Evolutionary conservation across 2,329 filamentous ascomycete species (phyloP).

Genomic region (Diplodia mutila): DNA sequence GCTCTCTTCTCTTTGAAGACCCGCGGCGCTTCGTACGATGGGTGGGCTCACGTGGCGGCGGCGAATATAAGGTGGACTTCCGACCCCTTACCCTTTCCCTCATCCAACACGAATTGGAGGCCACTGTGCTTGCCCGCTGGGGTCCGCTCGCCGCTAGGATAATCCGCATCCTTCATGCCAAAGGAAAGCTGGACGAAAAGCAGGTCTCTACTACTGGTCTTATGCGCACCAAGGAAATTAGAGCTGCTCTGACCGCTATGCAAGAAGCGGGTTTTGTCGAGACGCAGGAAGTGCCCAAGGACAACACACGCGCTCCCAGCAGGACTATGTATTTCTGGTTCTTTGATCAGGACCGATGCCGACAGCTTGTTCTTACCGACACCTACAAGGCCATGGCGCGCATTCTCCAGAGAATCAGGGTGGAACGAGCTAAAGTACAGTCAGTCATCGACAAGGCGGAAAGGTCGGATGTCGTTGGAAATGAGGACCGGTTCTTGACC

Average conservation of each 20-base stretch:
- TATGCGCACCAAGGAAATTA: constrained; percentile 82
- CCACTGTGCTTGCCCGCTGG: constrained; percentile 68
- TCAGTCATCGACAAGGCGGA: constrained; percentile 80
- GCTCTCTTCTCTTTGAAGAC: constrained; percentile 73
- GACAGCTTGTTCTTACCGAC: constrained; percentile 73
- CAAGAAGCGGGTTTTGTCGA: constrained; percentile 86
- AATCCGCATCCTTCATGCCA: constrained; percentile 80
- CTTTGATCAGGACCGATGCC: constrained; percentile 76
- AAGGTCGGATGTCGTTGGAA: constrained; percentile 81
- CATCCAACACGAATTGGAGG: constrained; percentile 78
- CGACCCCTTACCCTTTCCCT: constrained; percentile 70
- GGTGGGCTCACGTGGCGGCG: constrained; percentile 64
- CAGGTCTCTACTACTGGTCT: constrained; percentile 78
- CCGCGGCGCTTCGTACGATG: constrained; percentile 70
- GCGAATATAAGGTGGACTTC: constrained; percentile 85
- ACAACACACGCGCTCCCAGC: constrained; percentile 78
- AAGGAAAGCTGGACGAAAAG: constrained; percentile 95
- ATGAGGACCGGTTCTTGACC: constrained; percentile 78
- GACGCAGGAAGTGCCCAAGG: constrained; percentile 90
- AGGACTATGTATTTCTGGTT: constrained; percentile 91
- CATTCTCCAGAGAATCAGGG: constrained; percentile 76
- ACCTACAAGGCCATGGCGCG: constrained; percentile 90
- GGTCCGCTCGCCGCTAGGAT: constrained; percentile 78
- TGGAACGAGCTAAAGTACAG: constrained; percentile 72
- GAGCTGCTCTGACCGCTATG: constrained; percentile 81